A percentile compares a stretch with the other conserved stretches of the same genome.
Conservation (phyloP, 441 rosid genomes). For the Mallotus repandus region DNA sequence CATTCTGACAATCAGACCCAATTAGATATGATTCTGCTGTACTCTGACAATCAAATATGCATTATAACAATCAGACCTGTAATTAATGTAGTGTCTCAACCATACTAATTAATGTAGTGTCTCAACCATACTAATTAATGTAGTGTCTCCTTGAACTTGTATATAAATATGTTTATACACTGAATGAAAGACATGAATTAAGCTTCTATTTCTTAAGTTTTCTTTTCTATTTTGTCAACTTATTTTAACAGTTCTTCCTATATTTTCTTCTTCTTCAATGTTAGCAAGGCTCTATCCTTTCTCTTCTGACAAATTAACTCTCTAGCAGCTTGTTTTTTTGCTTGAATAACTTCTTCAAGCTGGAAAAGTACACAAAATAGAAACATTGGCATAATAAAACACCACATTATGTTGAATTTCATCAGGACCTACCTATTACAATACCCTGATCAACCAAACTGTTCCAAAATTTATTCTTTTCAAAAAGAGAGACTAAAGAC, state of each 20-base stretch:
- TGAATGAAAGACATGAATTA: no score
- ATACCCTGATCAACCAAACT: neutral
- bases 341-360: slow-evolving; percentile 84
- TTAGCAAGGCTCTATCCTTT: slow-evolving; percentile 83
- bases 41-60: no score
- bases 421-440: neutral
- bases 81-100: no score
- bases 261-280: slow-evolving; percentile 83
- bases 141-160: no score
- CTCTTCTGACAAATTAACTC: slow-evolving; percentile 78
- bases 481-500: neutral
- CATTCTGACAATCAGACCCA: no score
- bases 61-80: no score
- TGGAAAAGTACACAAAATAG: slow-evolving; percentile 25
- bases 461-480: neutral
- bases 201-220: no score
- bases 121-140: no score
- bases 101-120: no score
- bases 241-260: slow-evolving; percentile 86
- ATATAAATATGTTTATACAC: no score
- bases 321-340: slow-evolving; percentile 82
- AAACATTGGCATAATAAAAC: slow-evolving; percentile 3
- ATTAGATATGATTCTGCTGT: no score
- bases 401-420: neutral
- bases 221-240: no score